These are phyloP conservation scores for Fusarium sp. DNA, from an alignment of 2,329 filamentous ascomycete species.

Conservation along the genomic window DNA sequence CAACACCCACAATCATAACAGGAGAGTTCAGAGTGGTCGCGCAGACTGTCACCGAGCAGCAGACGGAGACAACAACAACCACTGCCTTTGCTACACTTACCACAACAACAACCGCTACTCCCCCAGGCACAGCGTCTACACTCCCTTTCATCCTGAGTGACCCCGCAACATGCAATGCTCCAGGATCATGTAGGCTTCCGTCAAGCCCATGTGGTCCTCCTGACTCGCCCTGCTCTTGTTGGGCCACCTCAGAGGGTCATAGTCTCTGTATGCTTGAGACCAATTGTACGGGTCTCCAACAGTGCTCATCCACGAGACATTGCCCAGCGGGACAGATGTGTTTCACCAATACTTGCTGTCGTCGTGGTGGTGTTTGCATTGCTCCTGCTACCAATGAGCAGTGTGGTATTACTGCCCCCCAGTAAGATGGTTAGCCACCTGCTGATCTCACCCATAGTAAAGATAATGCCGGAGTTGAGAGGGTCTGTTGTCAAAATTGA, in stretches of 20 bases:
- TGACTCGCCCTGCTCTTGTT: neutral
- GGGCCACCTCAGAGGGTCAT: neutral
- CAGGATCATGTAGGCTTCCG: neutral
- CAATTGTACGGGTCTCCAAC: neutral
- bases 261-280: neutral
- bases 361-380: neutral
- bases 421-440: neutral
- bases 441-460: no score
- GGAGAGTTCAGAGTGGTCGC: neutral
- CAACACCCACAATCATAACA: neutral
- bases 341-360: neutral
- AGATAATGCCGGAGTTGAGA: no score
- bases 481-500: no score
- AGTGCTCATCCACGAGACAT: neutral
- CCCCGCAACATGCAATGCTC: neutral
- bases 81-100: neutral
- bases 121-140: neutral
- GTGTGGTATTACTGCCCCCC: neutral
- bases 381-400: neutral
- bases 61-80: neutral
- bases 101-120: neutral
- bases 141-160: neutral
- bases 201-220: neutral
- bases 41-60: neutral
- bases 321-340: neutral